Conservation (phyloP, 257 asterid species). For the Solanum bukasovii region DNA sequence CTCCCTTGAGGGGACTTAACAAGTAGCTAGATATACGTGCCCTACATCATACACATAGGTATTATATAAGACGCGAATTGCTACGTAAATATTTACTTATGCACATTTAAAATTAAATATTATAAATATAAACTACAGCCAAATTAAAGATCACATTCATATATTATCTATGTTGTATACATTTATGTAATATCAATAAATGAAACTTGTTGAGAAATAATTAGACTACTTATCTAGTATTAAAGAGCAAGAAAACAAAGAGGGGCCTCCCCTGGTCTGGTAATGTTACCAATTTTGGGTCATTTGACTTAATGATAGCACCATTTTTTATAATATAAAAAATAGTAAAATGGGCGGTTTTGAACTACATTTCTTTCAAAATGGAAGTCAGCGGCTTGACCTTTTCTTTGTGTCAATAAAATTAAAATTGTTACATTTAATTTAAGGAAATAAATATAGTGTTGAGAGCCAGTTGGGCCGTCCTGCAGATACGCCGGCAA, state of each 20-base stretch:
- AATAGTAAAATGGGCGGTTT: not conserved
- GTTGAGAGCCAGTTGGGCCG: not conserved
- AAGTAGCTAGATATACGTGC: too few species aligned
- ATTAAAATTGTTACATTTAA: not conserved
- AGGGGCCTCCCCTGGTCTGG: not conserved
- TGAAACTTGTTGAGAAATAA: not conserved
- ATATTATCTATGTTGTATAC: not conserved
- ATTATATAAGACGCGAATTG: too few species aligned
- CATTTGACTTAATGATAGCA: slow-evolving; percentile 9
- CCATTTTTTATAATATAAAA: not conserved
- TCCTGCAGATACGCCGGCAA: not conserved
- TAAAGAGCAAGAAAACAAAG: not conserved
- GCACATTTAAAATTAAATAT: too few species aligned
- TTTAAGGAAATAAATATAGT: not conserved
- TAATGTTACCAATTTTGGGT: not conserved
- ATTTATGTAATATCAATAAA: not conserved
- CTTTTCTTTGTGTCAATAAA: not conserved
- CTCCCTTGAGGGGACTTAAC: not conserved
- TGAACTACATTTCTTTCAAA: not conserved
- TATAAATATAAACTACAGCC: too few species aligned
- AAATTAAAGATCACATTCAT: too few species aligned
- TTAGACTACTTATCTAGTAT: not conserved
- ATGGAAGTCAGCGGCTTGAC: not conserved
- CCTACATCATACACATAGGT: too few species aligned
- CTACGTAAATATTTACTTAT: too few species aligned